Evolutionary conservation across 176 grass and related monocot genomes (phyloP), one percentile per base, ranked within the genome.

Genomic region (Hsuehochloa calcarea): DNA sequence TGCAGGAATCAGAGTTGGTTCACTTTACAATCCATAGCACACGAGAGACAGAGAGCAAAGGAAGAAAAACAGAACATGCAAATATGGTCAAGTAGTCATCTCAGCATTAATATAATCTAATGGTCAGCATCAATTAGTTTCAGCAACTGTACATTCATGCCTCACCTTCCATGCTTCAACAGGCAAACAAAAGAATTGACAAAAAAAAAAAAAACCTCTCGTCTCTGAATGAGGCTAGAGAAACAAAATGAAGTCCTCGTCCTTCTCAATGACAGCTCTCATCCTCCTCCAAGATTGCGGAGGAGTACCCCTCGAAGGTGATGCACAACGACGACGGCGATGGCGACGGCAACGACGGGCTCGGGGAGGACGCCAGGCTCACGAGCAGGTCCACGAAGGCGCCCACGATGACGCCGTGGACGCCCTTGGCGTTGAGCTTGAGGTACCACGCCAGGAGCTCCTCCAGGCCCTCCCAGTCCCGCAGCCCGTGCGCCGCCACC

Each of bases 301-400:
- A 92, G 2, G 77, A 89, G 79, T 79, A 88, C 60, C 90, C 93
- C 75, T 94, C 93, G 79, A 90, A 90, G 27, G 93, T 94, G 55
- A 92, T 92, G 85, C 85, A 92, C 63, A 86, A 93, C 80, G 87
- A 93, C 54, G 94, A 91, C 19, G 91, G 83, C 65, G 92, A 90
- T 40, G 41, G 80, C n/a, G 85, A 75, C 75, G 60, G 80, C 61
- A 25, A 22, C 6, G 86, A 83, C 38, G 78, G 83, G 34, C 17
- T 71, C 20, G 61, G 49, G 41, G 76, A 4, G 3, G 84, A 25
- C 25, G 61, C 29, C 27, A 93, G 86, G 68, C 72, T 78, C 0
- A 91, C 84, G 34, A 96, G 90, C 39, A 96, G 78, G 72, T 96
- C 94, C 17, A 96, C 83, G 72, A 96, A 96, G 6, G 94, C 94